Evolutionary conservation across 179 eudicot genomes (phyloP).

Genomic region (Beta macrorhiza): DNA sequence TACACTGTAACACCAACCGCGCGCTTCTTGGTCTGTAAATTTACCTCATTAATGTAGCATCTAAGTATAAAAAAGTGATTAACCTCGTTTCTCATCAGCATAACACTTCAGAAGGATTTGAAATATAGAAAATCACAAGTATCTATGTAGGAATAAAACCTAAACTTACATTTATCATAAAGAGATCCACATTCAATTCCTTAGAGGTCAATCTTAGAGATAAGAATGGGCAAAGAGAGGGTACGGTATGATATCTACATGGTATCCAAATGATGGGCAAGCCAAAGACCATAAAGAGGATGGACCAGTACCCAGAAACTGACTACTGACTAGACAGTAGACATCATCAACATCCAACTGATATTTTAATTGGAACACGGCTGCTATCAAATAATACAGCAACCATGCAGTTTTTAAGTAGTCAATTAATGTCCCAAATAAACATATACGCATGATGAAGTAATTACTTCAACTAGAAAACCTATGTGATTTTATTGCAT

Average conservation of each 20-base stretch:
- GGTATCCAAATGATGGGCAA: slow-evolving; percentile 19
- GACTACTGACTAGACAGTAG: slow-evolving; percentile 13
- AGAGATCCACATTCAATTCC: background rate
- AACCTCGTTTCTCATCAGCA: background rate
- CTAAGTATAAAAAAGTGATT: background rate
- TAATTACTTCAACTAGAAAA: no score
- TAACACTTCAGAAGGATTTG: background rate
- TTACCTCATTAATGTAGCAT: background rate
- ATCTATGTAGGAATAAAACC: background rate
- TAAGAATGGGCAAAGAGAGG: slow-evolving; percentile 27
- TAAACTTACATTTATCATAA: background rate
- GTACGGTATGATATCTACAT: slow-evolving; percentile 6
- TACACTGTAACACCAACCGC: background rate
- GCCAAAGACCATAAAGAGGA: slow-evolving; percentile 19
- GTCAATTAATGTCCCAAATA: background rate
- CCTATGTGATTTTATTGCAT: no score
- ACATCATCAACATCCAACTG: slow-evolving; percentile 12
- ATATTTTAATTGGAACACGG: background rate
- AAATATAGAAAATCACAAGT: background rate
- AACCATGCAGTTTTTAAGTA: background rate
- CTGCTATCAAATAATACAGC: background rate
- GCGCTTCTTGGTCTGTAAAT: background rate
- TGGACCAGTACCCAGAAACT: slow-evolving; percentile 22
- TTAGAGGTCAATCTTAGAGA: slow-evolving; percentile 4
- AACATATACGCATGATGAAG: background rate